A percentile compares a stretch with the other conserved stretches of the same genome.
Conservation (phyloP, 2,329 filamentous ascomycete genomes). For the Fusarium decemcellulare region DNA sequence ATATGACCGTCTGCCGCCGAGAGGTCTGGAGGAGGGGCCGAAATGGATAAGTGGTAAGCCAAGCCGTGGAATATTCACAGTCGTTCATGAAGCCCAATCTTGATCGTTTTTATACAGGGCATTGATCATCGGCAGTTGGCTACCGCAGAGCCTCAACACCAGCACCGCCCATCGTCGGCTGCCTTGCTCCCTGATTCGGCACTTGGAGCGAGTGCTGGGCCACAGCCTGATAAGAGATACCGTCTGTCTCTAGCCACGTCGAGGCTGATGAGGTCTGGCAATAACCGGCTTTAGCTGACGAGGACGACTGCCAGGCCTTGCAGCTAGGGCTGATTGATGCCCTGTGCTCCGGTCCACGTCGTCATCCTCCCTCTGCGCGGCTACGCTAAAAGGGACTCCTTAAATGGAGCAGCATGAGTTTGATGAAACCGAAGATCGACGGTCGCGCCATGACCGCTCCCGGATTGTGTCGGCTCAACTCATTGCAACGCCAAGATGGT, state of each 20-base stretch:
- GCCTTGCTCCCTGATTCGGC: constrained; percentile 18
- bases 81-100: background rate
- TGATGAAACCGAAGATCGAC: constrained; percentile 29
- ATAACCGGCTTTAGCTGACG: background rate
- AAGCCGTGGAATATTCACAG: constrained; percentile 19
- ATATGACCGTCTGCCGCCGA: constrained; percentile 28
- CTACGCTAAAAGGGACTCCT: background rate
- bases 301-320: background rate
- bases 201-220: constrained; percentile 10
- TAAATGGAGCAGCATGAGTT: background rate
- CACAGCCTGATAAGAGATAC: constrained; percentile 32
- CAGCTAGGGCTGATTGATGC: background rate
- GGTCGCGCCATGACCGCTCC: background rate
- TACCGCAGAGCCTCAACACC: constrained; percentile 41
- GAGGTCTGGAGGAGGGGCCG: background rate
- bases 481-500: background rate
- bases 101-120: background rate
- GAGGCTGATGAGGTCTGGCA: background rate
- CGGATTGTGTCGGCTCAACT: constrained; percentile 34
- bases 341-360: constrained; percentile 1
- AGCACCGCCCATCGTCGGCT: constrained; percentile 7
- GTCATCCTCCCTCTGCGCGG: constrained; percentile 2
- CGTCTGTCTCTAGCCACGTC: background rate
- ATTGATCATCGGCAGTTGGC: constrained; percentile 31
- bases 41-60: constrained; percentile 1